phyloP scores from a whole-genome alignment of 169 alveolate genomes.

The Theileria equi region DNA sequence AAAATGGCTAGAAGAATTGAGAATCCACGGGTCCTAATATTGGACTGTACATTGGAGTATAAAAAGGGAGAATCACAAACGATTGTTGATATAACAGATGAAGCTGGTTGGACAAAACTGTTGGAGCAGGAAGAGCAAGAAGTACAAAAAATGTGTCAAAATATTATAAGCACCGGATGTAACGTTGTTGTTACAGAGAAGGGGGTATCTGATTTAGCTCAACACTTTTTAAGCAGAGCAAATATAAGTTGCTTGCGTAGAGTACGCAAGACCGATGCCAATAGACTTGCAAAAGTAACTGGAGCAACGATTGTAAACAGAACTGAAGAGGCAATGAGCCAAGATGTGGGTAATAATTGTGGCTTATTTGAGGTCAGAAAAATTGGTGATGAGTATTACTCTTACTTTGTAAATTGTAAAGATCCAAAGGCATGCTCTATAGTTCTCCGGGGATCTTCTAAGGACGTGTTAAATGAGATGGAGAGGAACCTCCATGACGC shows the following conservation, averaged over 20 bases:
- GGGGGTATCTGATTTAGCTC: conserved; percentile 95
- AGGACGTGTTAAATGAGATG: conserved; percentile 97
- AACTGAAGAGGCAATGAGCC: conserved; percentile 91
- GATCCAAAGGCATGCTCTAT: conserved; percentile 97
- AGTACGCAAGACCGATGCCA: conserved; percentile 94
- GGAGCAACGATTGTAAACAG: conserved; percentile 98
- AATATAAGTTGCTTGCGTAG: conserved; percentile 91
- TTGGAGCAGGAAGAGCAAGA: conserved; percentile 95
- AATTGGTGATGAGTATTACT: conserved; percentile 86
- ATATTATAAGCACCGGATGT: conserved; percentile 91
- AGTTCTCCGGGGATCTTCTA: conserved; percentile 96
- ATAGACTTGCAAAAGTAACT: conserved; percentile 90
- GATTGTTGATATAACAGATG: conserved; percentile 95
- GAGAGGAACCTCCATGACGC: conserved; percentile 98
- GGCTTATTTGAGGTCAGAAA: conserved; percentile 94
- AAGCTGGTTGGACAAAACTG: conserved; percentile 92
- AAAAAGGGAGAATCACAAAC: conserved; percentile 98
- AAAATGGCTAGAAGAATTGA: conserved; percentile 91
- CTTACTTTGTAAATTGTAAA: conserved; percentile 83
- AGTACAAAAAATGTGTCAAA: conserved; percentile 93
- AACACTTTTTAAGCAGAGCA: conserved; percentile 93
- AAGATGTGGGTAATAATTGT: conserved; percentile 94
- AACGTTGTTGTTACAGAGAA: conserved; percentile 98
- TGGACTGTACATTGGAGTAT: conserved; percentile 98
- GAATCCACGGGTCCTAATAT: conserved; percentile 93